These are phyloP conservation scores for Albizia julibrissin DNA, from an alignment of 306 rosid genomes.

Conservation along the genomic window DNA sequence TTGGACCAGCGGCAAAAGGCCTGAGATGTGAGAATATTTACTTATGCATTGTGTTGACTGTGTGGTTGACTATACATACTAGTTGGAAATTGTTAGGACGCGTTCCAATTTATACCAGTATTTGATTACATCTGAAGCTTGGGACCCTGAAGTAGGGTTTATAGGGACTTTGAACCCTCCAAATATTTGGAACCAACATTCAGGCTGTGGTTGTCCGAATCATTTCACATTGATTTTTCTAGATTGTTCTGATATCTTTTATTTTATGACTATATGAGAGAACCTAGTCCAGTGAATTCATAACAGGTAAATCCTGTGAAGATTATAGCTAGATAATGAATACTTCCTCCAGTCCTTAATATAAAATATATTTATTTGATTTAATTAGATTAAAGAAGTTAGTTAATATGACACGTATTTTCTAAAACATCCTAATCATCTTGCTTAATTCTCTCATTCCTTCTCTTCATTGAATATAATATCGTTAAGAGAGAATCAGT, in stretches of 20 bases:
- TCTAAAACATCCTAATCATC: too few species aligned
- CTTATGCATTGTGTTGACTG: neutral
- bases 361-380: too few species aligned
- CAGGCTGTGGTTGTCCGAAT: neutral
- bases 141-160: too few species aligned
- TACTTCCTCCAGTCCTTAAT: too few species aligned
- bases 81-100: neutral
- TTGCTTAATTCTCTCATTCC: too few species aligned
- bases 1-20: neutral
- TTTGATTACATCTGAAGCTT: neutral
- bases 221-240: slow-evolving; percentile 8
- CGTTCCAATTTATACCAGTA: neutral
- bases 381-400: too few species aligned
- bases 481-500: too few species aligned
- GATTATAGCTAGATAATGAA: neutral
- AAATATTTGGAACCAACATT: neutral
- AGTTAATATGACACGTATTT: too few species aligned
- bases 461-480: too few species aligned
- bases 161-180: neutral
- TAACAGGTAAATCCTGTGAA: neutral
- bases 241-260: neutral
- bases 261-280: neutral
- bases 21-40: neutral
- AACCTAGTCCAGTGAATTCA: neutral
- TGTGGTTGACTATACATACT: neutral